Percentiles rank a stretch among this genome's conserved stretches.
Conservation (phyloP, 495 filamentous ascomycete species). For the Tuber indicum region DNA sequence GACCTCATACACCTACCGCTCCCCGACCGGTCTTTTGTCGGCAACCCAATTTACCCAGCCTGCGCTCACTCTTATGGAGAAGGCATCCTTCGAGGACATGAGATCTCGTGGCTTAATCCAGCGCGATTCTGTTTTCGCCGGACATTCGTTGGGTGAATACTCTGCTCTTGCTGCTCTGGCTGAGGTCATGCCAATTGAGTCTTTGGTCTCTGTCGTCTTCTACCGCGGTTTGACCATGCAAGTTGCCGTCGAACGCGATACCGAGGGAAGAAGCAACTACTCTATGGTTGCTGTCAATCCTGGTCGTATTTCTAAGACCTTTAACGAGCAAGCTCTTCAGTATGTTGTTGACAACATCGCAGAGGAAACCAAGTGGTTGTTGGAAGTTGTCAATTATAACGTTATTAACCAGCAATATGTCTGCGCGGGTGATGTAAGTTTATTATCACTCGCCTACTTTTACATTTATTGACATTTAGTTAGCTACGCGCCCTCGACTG, state of each 20-base stretch:
- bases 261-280: constrained; percentile 87
- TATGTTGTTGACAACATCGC: constrained; percentile 90
- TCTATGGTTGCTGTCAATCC: constrained; percentile 99
- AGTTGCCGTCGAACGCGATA: constrained; percentile 96
- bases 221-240: constrained; percentile 99
- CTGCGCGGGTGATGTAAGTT: constrained; percentile 70
- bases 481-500: constrained; percentile 83
- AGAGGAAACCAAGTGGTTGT: constrained; percentile 84
- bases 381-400: constrained; percentile 99
- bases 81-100: constrained; percentile 99
- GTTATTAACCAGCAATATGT: constrained; percentile 98
- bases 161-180: constrained; percentile 92
- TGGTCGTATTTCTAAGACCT: constrained; percentile 91
- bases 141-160: constrained; percentile 97
- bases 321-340: constrained; percentile 92
- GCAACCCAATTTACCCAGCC: constrained; percentile 98
- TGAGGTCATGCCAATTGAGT: constrained; percentile 99
- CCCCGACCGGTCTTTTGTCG: constrained; percentile 88
- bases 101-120: constrained; percentile 91
- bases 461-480: constrained; percentile 39
- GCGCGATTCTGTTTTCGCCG: constrained; percentile 90
- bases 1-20: constrained; percentile 91
- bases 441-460: constrained; percentile 37
- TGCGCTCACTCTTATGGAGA: constrained; percentile 97
- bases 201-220: constrained; percentile 95